A percentile compares a stretch with the other conserved stretches of the same genome.
Evolutionary conservation across 2,329 filamentous ascomycete genomes (phyloP).

Genomic region (Diaporthe humulicola): DNA sequence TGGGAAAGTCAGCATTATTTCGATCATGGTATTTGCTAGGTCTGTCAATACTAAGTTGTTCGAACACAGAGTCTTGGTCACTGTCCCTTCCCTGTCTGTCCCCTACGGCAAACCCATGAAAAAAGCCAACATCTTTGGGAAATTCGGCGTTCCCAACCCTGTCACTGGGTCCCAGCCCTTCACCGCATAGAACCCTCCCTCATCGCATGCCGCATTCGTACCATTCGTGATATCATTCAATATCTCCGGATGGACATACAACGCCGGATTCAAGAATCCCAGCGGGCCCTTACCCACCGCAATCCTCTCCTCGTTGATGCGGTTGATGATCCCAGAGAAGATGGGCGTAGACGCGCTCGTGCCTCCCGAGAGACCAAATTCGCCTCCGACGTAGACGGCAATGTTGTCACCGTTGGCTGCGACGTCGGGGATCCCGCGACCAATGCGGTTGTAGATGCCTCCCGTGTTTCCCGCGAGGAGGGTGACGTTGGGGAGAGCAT

Average conservation of each 20-base stretch:
- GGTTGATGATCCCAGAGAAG: constrained; percentile 68
- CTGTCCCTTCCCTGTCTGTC: too few species aligned
- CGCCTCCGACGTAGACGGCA: constrained; percentile 44
- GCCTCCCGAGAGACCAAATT: constrained; percentile 57
- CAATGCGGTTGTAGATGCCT: constrained; percentile 39
- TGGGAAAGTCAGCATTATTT: too few species aligned
- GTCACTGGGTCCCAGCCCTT: constrained; percentile 48
- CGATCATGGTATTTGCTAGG: too few species aligned
- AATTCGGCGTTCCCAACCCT: constrained; percentile 44
- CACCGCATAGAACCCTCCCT: constrained; percentile 46
- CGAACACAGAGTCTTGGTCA: too few species aligned
- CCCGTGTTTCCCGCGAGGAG: constrained; percentile 27
- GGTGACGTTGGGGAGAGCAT: constrained; percentile 37
- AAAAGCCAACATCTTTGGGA: constrained; percentile 23
- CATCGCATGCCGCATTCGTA: constrained; percentile 48
- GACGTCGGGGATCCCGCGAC: constrained; percentile 47
- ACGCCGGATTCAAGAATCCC: constrained; percentile 50
- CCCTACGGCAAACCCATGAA: constrained; percentile 32
- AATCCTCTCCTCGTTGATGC: constrained; percentile 74
- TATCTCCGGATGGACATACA: constrained; percentile 48
- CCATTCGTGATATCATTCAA: constrained; percentile 48
- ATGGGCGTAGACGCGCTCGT: constrained; percentile 70
- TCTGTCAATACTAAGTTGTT: too few species aligned
- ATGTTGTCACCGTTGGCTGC: constrained; percentile 46
- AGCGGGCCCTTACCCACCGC: constrained; percentile 57